Percentiles rank a stretch among this genome's conserved stretches.
Conservation (phyloP, 2,329 filamentous ascomycete genomes). For the Byssoonygena ceratinophila region DNA sequence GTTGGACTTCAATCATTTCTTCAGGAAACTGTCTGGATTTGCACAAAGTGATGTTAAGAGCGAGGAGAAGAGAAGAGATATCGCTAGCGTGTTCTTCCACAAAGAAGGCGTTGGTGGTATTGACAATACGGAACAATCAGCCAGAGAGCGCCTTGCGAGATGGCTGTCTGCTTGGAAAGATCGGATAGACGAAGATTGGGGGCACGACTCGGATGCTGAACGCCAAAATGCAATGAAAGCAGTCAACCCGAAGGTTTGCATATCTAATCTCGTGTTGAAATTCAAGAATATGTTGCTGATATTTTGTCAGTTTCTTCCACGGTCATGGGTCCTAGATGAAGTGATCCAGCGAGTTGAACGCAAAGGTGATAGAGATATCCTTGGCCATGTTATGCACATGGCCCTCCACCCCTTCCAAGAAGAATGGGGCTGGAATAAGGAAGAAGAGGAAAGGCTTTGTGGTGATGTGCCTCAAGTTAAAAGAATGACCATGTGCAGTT, state of each 20-base stretch:
- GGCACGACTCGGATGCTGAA: conserved; percentile 49
- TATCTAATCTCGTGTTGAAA: not conserved
- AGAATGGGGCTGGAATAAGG: conserved; percentile 47
- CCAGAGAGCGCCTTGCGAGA: conserved; percentile 54
- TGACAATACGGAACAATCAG: conserved; percentile 51
- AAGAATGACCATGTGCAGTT: conserved; percentile 86
- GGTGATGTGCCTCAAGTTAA: conserved; percentile 70
- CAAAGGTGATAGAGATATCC: conserved; percentile 65
- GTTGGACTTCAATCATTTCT: conserved; percentile 90
- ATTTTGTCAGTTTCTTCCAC: conserved; percentile 57
- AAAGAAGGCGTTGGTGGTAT: conserved; percentile 54
- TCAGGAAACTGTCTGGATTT: conserved; percentile 63
- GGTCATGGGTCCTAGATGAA: conserved; percentile 88
- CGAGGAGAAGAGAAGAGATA: conserved; percentile 51
- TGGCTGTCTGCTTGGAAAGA: conserved; percentile 76
- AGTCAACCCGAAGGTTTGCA: conserved; percentile 65
- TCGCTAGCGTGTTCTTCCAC: conserved; percentile 69
- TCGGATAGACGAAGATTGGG: conserved; percentile 68
- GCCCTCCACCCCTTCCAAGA: conserved; percentile 76
- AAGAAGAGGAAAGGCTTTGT: conserved; percentile 72
- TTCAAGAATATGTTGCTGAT: not conserved
- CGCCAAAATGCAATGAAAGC: conserved; percentile 65
- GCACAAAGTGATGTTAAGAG: conserved; percentile 53
- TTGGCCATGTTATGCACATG: conserved; percentile 72
- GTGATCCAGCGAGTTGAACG: conserved; percentile 82